Evolutionary conservation across 176 grass and related monocot species (phyloP).

Genomic region (Oryza meridionalis): DNA sequence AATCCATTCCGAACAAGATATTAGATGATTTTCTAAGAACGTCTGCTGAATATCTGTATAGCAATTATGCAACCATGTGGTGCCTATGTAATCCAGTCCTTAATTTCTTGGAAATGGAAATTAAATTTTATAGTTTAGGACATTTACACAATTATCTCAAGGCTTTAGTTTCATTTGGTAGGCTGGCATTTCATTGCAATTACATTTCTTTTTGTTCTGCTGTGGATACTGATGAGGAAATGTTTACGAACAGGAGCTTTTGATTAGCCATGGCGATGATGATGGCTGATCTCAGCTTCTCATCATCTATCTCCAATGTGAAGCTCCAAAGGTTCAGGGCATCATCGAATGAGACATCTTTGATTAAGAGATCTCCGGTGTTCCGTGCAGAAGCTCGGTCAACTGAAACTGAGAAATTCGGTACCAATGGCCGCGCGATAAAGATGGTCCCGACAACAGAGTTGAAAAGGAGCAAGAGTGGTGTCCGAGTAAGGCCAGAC

Average conservation of each 20-base stretch:
- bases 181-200: neutral
- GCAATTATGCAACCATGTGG: neutral
- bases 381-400: conserved; percentile 54
- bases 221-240: conserved; percentile 19
- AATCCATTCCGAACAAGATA: neutral
- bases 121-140: conserved; percentile 7
- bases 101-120: conserved; percentile 15
- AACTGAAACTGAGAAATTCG: conserved; percentile 56
- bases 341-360: conserved; percentile 24
- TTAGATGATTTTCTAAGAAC: neutral
- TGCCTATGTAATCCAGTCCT: conserved; percentile 2
- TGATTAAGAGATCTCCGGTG: conserved; percentile 43
- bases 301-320: conserved; percentile 59
- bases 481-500: conserved; percentile 37
- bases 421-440: conserved; percentile 64
- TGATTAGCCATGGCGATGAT: conserved; percentile 59
- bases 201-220: neutral
- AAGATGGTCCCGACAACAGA: conserved; percentile 87
- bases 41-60: neutral
- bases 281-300: conserved; percentile 71
- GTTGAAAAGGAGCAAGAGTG: conserved; percentile 54
- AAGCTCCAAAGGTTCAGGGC: conserved; percentile 50
- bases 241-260: conserved; percentile 32
- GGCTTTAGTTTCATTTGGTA: conserved; percentile 8
- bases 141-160: neutral